These are phyloP conservation scores for Allium fistulosum DNA, from an alignment of 106 monocot species.

Conservation along the genomic window DNA sequence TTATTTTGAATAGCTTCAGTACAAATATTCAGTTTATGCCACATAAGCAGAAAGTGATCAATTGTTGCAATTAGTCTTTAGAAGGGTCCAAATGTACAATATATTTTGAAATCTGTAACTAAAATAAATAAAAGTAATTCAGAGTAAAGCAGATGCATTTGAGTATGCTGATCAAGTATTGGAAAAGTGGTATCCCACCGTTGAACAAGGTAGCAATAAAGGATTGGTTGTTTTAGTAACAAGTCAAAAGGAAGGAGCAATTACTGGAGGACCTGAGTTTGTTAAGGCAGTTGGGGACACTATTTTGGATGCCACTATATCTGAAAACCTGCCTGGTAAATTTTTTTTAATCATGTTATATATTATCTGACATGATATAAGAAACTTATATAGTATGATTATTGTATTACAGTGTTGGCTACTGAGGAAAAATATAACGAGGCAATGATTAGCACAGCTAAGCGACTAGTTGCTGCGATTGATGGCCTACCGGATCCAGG, in stretches of 20 bases:
- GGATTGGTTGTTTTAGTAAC: constrained; percentile 85
- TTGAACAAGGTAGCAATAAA: constrained; percentile 89
- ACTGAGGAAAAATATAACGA: constrained; percentile 98
- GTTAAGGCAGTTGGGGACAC: constrained; percentile 77
- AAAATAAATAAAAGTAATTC: constrained; percentile 1
- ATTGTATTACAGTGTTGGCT: constrained; percentile 55
- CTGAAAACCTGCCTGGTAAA: constrained; percentile 91
- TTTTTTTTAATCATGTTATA: no score
- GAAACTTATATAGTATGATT: neutral
- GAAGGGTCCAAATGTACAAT: no score
- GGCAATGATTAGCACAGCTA: constrained; percentile 63
- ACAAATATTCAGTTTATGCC: no score
- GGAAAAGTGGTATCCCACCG: constrained; percentile 92
- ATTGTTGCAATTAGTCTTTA: no score
- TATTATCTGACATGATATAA: neutral
- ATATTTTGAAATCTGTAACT: neutral
- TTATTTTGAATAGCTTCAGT: no score
- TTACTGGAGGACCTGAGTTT: constrained; percentile 88
- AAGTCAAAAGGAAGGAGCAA: constrained; percentile 92
- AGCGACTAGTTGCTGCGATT: constrained; percentile 74
- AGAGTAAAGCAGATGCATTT: constrained; percentile 99
- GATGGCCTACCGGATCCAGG: constrained; percentile 89
- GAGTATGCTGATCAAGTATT: constrained; percentile 93
- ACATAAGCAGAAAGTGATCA: no score
- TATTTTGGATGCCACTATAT: constrained; percentile 71